Evolutionary conservation across 805 yeast genomes (phyloP).

Genomic region (Saturnispora kantuleensis): DNA sequence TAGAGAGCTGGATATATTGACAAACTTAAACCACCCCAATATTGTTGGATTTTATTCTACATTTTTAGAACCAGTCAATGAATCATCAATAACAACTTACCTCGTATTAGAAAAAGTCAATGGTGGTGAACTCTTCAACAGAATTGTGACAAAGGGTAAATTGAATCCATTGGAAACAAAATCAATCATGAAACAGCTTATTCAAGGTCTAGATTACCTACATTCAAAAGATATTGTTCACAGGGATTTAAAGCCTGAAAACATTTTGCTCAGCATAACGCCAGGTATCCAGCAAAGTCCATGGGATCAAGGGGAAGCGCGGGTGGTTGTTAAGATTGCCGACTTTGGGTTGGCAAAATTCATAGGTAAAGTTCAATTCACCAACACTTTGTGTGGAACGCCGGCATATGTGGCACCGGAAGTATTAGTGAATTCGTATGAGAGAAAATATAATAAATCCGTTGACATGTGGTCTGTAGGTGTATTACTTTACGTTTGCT

Average conservation of each 20-base stretch:
- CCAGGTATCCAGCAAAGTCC: constrained; percentile 27
- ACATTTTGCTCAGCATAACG: constrained; percentile 51
- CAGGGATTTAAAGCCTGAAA: constrained; percentile 91
- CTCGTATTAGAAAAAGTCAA: constrained; percentile 64
- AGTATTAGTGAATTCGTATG: constrained; percentile 42
- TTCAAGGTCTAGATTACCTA: constrained; percentile 66
- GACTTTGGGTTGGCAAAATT: constrained; percentile 71
- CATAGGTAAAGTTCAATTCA: constrained; percentile 62
- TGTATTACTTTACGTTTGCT: constrained; percentile 64
- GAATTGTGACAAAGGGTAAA: constrained; percentile 56
- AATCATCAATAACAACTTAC: constrained; percentile 40
- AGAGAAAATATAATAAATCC: constrained; percentile 52
- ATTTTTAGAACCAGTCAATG: constrained; percentile 40
- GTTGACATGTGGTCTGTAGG: constrained; percentile 82
- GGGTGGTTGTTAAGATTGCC: constrained; percentile 62
- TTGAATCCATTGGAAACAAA: constrained; percentile 54
- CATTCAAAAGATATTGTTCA: constrained; percentile 91
- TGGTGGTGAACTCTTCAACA: constrained; percentile 66
- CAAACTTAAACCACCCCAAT: constrained; percentile 59
- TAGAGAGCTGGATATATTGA: constrained; percentile 58
- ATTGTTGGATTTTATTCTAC: constrained; percentile 56
- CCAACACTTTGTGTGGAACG: constrained; percentile 75
- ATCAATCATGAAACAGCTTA: constrained; percentile 42
- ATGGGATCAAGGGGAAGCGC: constrained; percentile 51
- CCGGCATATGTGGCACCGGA: constrained; percentile 88